Conservation (phyloP, 2,329 filamentous ascomycete species). For the Arthroderma sp. region DNA sequence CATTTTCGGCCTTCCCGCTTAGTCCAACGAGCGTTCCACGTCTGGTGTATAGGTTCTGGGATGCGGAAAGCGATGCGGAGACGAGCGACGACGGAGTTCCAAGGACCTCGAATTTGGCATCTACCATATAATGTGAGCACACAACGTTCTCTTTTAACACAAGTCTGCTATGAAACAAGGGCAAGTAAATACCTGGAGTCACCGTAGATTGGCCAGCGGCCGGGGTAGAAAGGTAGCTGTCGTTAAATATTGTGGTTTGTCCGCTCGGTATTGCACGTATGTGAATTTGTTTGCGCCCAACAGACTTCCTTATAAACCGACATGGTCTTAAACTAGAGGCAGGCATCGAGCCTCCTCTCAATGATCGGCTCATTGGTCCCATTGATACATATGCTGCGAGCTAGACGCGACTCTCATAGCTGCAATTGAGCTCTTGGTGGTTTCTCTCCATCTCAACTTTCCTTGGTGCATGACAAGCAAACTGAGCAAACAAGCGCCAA, state of each 20-base stretch:
- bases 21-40: constrained; percentile 83
- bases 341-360: constrained; percentile 23
- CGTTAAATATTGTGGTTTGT: constrained; percentile 23
- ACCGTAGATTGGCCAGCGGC: constrained; percentile 27
- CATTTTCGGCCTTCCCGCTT: constrained; percentile 82
- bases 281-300: constrained; percentile 27
- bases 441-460: neutral
- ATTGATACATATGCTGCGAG: constrained; percentile 3
- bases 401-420: neutral
- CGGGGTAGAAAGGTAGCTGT: constrained; percentile 24
- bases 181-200: constrained; percentile 25
- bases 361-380: constrained; percentile 22
- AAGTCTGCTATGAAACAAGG: neutral
- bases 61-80: constrained; percentile 83
- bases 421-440: neutral
- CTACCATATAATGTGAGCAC: constrained; percentile 33
- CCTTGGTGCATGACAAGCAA: constrained; percentile 2
- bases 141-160: neutral
- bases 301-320: neutral
- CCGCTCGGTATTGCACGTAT: constrained; percentile 32
- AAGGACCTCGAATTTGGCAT: constrained; percentile 88
- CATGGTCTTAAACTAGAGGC: constrained; percentile 13
- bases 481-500: constrained; percentile 10
- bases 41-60: constrained; percentile 83
- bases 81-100: constrained; percentile 86